These are phyloP conservation scores for Clarireedia hainanense DNA, from an alignment of 2,329 filamentous ascomycete species.

Conservation along the genomic window DNA sequence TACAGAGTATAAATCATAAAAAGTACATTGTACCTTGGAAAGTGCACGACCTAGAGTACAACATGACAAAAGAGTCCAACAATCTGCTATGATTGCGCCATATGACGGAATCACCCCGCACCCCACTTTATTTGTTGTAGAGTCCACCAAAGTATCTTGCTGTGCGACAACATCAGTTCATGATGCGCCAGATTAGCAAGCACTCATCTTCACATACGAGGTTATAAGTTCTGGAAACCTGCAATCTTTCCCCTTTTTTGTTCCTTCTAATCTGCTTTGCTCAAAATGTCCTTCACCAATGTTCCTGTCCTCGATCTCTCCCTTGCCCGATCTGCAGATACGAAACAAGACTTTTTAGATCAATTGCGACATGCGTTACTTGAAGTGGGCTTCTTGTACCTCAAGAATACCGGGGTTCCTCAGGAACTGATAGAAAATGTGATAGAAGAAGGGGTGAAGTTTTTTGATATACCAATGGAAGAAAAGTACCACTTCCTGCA, in stretches of 20 bases:
- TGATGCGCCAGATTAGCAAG: neutral
- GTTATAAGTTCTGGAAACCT: neutral
- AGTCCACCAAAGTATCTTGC: neutral
- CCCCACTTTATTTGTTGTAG: slow-evolving; percentile 2
- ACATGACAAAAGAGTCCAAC: neutral
- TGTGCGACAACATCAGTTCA: no score
- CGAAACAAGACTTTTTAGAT: slow-evolving; percentile 64
- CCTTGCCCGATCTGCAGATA: slow-evolving; percentile 50
- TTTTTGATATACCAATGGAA: slow-evolving; percentile 68
- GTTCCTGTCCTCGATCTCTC: slow-evolving; percentile 74
- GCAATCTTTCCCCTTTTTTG: neutral
- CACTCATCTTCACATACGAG: no score
- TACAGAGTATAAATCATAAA: slow-evolving; percentile 9
- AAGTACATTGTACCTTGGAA: slow-evolving; percentile 6
- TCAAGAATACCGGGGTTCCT: slow-evolving; percentile 70
- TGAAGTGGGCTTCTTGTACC: slow-evolving; percentile 82
- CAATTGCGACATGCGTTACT: slow-evolving; percentile 69
- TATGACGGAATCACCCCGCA: slow-evolving; percentile 5
- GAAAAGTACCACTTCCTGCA: slow-evolving; percentile 51
- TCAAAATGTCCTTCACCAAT: slow-evolving; percentile 48
- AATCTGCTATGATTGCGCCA: neutral
- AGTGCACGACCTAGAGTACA: neutral
- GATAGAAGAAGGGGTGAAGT: slow-evolving; percentile 57
- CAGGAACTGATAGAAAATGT: slow-evolving; percentile 57
- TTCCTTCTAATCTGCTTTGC: neutral